Evolutionary conservation across 2,329 filamentous ascomycete species (phyloP), one percentile per base, ranked within the genome.

Genomic region (Colletotrichum nymphaeae): DNA sequence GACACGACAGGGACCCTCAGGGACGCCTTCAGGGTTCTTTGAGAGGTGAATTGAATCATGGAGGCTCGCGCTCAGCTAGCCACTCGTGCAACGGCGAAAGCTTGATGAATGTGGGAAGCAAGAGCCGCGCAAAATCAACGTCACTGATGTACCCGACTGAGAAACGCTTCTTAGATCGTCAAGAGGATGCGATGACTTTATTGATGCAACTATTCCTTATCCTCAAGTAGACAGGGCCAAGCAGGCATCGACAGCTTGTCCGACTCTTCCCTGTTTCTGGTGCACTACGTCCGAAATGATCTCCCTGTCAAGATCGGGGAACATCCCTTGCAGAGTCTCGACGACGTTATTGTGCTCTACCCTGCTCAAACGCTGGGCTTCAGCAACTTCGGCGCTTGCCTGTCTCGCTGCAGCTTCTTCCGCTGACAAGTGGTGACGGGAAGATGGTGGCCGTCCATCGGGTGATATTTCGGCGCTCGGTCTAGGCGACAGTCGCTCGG

Each of bases 251-350:
- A 97, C 94, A n/a, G 94, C 94, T 77, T 95, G 85, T 52, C 94
- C 94, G 78, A 97, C 94, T 83, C 94, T 95, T 80, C 97, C 97
- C 83, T 98, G 93, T 84, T 99, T 98, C 85, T 97, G 91, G 81
- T 96, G 92, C 30, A 99, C 97, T 53, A 99, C 97, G 84, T 99
- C 97, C 78, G 95, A 95, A 80, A 99, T 98, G 49, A 99, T 90
- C 62, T 99, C 97, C 78, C 92, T 91, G 82, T 99, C 97, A 63
- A 99, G 86, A 80, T 97, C 95, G 1, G 97, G 97, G 81, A 99
- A 99, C 97, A 99, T 99, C 78, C 95, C 93, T 60, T 94, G 92
- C 70, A 99, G 85, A 46, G 97, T 98, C 84, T 98, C 97, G 3
- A 98, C 96, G 8, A 99, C 92, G 78, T 95, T 96, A 67, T 91